phyloP scores from a whole-genome alignment of 106 monocot genomes.

The Cymbidium sinense region DNA sequence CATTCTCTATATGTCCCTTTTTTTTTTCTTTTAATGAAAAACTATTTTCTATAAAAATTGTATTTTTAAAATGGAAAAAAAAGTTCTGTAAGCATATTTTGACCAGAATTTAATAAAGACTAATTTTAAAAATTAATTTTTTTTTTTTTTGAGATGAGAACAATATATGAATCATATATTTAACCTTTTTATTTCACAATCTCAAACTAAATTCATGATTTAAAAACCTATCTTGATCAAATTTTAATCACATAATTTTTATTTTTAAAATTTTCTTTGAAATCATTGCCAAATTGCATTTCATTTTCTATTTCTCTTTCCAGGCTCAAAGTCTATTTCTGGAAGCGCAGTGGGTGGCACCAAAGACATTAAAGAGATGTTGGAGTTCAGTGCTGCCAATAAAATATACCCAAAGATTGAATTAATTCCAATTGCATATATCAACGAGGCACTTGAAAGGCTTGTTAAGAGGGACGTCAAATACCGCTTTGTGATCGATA shows the following conservation, averaged over 20 bases:
- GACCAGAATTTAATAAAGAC: no score
- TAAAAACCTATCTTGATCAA: no score
- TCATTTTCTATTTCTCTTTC: neutral
- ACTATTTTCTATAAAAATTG: no score
- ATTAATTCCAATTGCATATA: conserved; percentile 59
- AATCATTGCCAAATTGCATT: neutral
- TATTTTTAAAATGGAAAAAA: no score
- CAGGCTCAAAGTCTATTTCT: conserved; percentile 48
- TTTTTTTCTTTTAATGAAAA: no score
- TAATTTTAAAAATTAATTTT: no score
- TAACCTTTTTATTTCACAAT: no score
- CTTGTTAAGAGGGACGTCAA: conserved; percentile 59
- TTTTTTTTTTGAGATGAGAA: no score
- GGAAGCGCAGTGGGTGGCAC: conserved; percentile 68
- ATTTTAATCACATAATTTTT: no score
- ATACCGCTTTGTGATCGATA: conserved; percentile 86
- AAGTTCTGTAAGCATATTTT: no score
- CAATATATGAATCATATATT: no score
- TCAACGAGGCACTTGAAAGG: conserved; percentile 77
- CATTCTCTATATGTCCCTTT: conserved; percentile 30
- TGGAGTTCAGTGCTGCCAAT: conserved; percentile 73
- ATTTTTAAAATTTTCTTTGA: neutral
- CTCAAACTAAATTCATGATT: no score
- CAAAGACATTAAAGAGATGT: conserved; percentile 64
- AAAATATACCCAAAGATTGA: conserved; percentile 79